phyloP scores from a whole-genome alignment of 148 eudicot species.

The Persicaria tinctoria region DNA sequence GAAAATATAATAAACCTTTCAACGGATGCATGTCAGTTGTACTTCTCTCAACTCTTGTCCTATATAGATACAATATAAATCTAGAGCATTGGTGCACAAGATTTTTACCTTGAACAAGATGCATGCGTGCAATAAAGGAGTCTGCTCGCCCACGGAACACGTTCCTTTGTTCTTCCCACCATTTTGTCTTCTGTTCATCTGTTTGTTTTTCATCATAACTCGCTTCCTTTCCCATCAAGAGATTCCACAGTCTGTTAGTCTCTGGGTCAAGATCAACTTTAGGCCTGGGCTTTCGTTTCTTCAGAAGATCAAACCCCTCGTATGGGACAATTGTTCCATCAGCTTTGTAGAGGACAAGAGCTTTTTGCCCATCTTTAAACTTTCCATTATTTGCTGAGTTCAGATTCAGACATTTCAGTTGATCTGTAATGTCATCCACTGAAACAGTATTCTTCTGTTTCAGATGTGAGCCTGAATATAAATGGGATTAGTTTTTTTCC shows the following conservation, averaged over 20 bases:
- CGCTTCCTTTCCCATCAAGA: slow-evolving; percentile 63
- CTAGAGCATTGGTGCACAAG: not conserved
- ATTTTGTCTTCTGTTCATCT: slow-evolving; percentile 42
- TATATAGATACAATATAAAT: not conserved
- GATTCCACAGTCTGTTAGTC: slow-evolving; percentile 57
- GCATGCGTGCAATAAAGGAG: slow-evolving; percentile 76
- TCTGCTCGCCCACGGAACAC: slow-evolving; percentile 61
- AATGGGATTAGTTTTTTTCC: not conserved
- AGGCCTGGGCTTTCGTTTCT: slow-evolving; percentile 43
- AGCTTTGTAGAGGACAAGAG: slow-evolving; percentile 48
- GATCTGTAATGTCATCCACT: slow-evolving; percentile 33
- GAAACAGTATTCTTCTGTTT: slow-evolving; percentile 13
- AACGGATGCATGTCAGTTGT: not conserved
- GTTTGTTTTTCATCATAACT: slow-evolving; percentile 29
- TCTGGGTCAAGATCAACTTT: slow-evolving; percentile 72
- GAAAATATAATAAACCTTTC: not conserved
- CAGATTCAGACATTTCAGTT: slow-evolving; percentile 28
- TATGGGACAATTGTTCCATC: slow-evolving; percentile 39
- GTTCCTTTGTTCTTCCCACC: slow-evolving; percentile 68
- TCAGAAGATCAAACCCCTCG: slow-evolving; percentile 32
- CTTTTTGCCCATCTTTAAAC: slow-evolving; percentile 20
- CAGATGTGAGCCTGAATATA: slow-evolving; percentile 21
- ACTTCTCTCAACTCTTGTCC: not conserved
- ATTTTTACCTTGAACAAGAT: slow-evolving; percentile 62
- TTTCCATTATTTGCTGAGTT: slow-evolving; percentile 19